Evolutionary conservation across 345 rosid genomes (phyloP).

Genomic region (Salix arbutifolia): DNA sequence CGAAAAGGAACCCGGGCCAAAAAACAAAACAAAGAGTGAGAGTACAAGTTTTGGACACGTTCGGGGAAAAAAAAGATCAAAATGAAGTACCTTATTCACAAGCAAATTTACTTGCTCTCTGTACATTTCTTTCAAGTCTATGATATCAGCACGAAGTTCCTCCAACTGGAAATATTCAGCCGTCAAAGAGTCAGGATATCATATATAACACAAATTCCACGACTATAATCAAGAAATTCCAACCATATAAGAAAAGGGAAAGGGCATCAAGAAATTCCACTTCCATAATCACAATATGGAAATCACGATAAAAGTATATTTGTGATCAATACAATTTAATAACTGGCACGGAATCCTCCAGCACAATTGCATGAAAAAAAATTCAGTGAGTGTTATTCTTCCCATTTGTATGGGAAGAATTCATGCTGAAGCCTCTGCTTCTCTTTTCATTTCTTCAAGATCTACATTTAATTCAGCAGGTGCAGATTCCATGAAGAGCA

Average conservation of each 20-base stretch:
- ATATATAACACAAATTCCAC: background rate
- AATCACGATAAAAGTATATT: background rate
- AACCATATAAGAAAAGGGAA: background rate
- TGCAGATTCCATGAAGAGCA: background rate
- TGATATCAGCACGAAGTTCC: conserved; percentile 93
- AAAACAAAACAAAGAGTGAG: background rate
- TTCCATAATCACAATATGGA: background rate
- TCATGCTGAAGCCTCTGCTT: background rate
- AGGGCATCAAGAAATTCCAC: background rate
- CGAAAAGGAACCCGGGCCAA: background rate
- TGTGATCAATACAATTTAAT: background rate
- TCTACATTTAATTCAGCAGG: background rate
- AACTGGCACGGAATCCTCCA: background rate
- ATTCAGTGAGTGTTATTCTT: background rate
- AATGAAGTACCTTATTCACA: conserved; percentile 73
- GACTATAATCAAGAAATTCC: background rate
- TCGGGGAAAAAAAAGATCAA: background rate
- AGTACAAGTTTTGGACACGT: too few relatives aligned
- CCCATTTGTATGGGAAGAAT: background rate
- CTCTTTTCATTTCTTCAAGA: background rate
- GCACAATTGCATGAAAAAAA: background rate
- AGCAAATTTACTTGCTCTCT: conserved; percentile 98
- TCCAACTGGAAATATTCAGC: conserved; percentile 62
- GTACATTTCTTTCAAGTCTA: conserved; percentile 99
- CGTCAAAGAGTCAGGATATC: conserved; percentile 15